phyloP scores from a whole-genome alignment of 2,329 filamentous ascomycete genomes.

The Tolypocladium capitatum region DNA sequence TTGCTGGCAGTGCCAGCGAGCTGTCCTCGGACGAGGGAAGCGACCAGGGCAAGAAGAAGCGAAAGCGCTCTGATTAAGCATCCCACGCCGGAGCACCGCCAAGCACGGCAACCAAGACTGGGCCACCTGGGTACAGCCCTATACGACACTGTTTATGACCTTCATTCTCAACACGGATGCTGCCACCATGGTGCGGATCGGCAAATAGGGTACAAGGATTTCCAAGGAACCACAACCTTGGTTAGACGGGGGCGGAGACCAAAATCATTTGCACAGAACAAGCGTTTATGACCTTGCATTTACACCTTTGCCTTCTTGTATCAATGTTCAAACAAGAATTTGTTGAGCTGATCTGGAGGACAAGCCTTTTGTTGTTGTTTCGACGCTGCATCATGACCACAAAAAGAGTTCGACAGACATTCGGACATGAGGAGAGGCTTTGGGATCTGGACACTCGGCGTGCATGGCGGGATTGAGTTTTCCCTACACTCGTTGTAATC shows the following conservation, averaged over 20 bases:
- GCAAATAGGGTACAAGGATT: slow-evolving; percentile 13
- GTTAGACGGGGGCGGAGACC: slow-evolving; percentile 17
- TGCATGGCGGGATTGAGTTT: slow-evolving; percentile 11
- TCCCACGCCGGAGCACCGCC: not conserved
- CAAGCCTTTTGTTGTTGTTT: slow-evolving; percentile 3
- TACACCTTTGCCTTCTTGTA: slow-evolving; percentile 30
- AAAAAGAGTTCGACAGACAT: slow-evolving; percentile 8
- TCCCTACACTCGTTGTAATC: slow-evolving; percentile 42
- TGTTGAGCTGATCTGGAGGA: slow-evolving; percentile 13
- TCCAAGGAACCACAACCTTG: slow-evolving; percentile 11
- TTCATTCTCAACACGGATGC: slow-evolving; percentile 3
- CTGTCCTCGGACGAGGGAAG: slow-evolving; percentile 39
- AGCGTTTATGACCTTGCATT: slow-evolving; percentile 27
- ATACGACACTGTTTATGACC: slow-evolving; percentile 5
- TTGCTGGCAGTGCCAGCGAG: slow-evolving; percentile 53
- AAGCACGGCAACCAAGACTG: not conserved
- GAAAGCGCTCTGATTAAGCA: slow-evolving; percentile 59
- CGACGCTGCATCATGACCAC: slow-evolving; percentile 17
- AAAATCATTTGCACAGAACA: slow-evolving; percentile 21
- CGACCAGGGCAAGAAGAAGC: slow-evolving; percentile 42
- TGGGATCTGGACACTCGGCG: slow-evolving; percentile 10
- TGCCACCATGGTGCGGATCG: slow-evolving; percentile 6
- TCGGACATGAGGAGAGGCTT: slow-evolving; percentile 6
- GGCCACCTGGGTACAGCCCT: not conserved
- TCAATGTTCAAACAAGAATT: slow-evolving; percentile 22